A percentile compares a stretch with the other conserved stretches of the same genome.
Conservation (phyloP, 768 basidiomycete species). For the Boletus speciosus region DNA sequence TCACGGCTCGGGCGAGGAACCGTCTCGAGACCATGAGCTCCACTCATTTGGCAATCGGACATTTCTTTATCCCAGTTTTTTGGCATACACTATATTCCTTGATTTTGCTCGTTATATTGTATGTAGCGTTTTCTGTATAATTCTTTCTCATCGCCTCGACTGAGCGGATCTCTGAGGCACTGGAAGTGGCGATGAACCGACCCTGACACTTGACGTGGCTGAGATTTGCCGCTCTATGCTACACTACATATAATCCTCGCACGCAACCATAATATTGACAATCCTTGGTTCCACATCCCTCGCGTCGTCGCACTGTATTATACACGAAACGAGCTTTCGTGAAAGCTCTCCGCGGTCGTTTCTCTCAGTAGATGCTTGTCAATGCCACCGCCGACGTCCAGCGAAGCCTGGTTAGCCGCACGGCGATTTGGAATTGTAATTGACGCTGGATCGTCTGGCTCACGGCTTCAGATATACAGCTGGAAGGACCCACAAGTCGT, state of each 20-base stretch:
- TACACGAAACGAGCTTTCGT: conserved; percentile 13
- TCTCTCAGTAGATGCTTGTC: conserved; percentile 26
- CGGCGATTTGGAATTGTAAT: conserved; percentile 92
- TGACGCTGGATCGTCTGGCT: conserved; percentile 98
- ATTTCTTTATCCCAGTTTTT: conserved; percentile 10
- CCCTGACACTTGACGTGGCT: conserved; percentile 3
- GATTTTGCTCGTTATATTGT: not conserved
- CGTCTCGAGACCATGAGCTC: conserved; percentile 15
- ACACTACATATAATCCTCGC: not conserved
- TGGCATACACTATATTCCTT: not conserved
- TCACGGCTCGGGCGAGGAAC: conserved; percentile 26
- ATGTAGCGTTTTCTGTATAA: conserved; percentile 1
- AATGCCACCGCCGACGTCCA: conserved; percentile 75
- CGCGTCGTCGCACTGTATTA: conserved; percentile 1
- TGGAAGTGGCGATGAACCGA: not conserved
- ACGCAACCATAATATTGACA: not conserved
- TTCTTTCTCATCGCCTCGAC: not conserved
- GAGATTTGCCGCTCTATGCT: not conserved
- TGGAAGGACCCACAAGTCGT: conserved; percentile 81
- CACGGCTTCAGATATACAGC: conserved; percentile 93
- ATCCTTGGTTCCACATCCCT: not conserved
- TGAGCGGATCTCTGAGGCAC: not conserved
- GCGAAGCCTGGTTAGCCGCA: conserved; percentile 71
- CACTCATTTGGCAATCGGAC: not conserved
- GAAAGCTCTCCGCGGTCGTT: conserved; percentile 23